Base-by-base conservation (phyloP, 352 stramenopile genomes). In the Phytopythium helicoides region DNA sequence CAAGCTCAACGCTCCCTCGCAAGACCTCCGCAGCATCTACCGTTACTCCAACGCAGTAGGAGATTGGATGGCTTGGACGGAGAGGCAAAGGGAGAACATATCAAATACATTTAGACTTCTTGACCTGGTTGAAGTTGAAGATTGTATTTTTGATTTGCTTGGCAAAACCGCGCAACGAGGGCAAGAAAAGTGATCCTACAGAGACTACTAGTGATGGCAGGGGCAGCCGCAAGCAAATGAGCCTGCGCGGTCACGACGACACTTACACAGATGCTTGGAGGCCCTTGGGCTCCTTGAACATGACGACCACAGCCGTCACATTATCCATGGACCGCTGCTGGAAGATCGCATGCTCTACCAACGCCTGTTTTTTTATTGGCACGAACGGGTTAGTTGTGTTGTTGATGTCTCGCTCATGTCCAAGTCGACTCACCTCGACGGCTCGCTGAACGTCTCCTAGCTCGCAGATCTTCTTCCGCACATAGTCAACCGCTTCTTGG, bases 261-360 rank as follows among this genome's bases (percentile, higher is more conserved):
- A 33, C 28, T 52, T 35, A 54, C 36, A 54, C 38, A n/a, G 19
- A 40, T 26, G 44, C 59, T 47, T 68, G 60, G 31, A 90, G 62
- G 33, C 82, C 73, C 44, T 71, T 74, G 35, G 76, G 62, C 44
- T 88, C 68, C 62, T 92, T 88, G 52, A 94, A 89, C 76, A 94
- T 79, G 38, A 94, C 68, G 26, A 94, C 82, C 22, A 92, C 76
- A 31, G 78, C 86, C 8, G 84, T 94, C 55, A 94, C 84, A 52
- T 94, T 94, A 67, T 94, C 84, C 33, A 74, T 91, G 15, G 84
- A 94, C n/a, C 80, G 81, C 42, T 92, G 81, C 38, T 89, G 72
- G 50, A 89, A 85, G 48, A 94, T 89, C 23, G 84, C 84, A 47
- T 91, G 60, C 62, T 94, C 81, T 34, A 92, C 75, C 15, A 80